Percentiles rank a stretch among this genome's conserved stretches.
Conservation (phyloP, 2,329 filamentous ascomycete species). For the Bipolaris bicolor region DNA sequence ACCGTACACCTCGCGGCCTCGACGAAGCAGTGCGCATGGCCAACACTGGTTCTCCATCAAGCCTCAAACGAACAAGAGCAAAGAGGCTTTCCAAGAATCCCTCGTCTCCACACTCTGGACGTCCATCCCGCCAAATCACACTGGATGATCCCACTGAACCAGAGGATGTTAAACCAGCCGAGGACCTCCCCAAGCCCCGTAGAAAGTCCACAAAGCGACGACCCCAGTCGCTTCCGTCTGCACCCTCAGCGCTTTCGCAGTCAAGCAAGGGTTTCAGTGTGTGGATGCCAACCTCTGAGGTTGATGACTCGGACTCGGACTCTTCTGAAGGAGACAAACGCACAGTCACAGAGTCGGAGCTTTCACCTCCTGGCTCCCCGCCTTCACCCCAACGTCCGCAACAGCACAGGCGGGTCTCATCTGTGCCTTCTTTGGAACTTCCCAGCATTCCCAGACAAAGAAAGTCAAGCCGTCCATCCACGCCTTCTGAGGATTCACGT, state of each 20-base stretch:
- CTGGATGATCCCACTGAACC: slow-evolving; percentile 40
- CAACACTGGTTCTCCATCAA: slow-evolving; percentile 38
- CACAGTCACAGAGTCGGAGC: slow-evolving; percentile 23
- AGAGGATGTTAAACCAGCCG: slow-evolving; percentile 15
- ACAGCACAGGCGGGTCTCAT: slow-evolving; percentile 55
- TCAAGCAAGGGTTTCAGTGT: slow-evolving; percentile 55
- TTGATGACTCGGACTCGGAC: slow-evolving; percentile 37
- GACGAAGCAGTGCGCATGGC: slow-evolving; percentile 46
- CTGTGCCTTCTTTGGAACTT: slow-evolving; percentile 55
- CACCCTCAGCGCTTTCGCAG: slow-evolving; percentile 20
- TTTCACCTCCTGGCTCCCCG: slow-evolving; percentile 32
- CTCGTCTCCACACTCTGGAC: slow-evolving; percentile 36
- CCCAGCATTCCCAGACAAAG: slow-evolving; percentile 55
- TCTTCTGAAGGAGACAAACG: slow-evolving; percentile 39
- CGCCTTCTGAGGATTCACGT: slow-evolving; percentile 30
- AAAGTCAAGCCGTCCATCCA: slow-evolving; percentile 50
- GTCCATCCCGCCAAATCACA: slow-evolving; percentile 44
- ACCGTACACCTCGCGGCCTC: slow-evolving; percentile 45
- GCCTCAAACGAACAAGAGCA: slow-evolving; percentile 48
- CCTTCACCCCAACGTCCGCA: slow-evolving; percentile 42
- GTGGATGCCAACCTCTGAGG: slow-evolving; percentile 55
- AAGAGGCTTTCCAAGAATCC: slow-evolving; percentile 45
- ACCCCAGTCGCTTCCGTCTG: slow-evolving; percentile 30
- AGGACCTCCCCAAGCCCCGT: slow-evolving; percentile 31
- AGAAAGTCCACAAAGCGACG: slow-evolving; percentile 42